phyloP scores from a whole-genome alignment of 305 asterid genomes.

The Fraxinus latifolia region DNA sequence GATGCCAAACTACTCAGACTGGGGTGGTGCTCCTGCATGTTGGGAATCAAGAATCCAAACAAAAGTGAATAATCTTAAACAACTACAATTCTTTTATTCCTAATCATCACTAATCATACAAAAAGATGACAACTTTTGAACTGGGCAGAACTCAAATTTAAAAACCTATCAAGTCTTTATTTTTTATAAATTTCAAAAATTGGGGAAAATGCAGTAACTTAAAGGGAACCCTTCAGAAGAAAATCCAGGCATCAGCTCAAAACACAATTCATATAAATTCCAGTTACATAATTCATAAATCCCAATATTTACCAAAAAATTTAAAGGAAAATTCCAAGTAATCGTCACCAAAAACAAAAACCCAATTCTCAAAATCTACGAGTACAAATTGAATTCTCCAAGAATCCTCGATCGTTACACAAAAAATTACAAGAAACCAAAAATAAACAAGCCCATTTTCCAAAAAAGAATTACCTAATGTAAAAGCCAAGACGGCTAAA shows the following conservation, averaged over 20 bases:
- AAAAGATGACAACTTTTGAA: background rate
- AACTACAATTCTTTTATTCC: constrained; percentile 23
- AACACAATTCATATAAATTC: background rate
- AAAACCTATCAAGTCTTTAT: background rate
- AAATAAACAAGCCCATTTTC: background rate
- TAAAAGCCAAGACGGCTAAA: background rate
- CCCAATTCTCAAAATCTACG: background rate
- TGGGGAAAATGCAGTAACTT: no score
- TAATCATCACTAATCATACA: background rate
- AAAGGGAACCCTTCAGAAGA: background rate
- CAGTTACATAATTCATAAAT: background rate
- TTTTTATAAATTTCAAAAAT: no score
- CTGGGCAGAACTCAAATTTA: background rate
- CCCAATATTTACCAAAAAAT: background rate
- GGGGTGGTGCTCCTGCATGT: background rate
- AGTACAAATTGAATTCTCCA: background rate
- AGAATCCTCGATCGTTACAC: background rate
- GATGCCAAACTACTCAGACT: background rate
- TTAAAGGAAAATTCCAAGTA: background rate
- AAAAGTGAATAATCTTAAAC: constrained; percentile 26
- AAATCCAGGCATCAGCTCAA: background rate
- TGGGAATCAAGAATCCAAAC: constrained; percentile 21
- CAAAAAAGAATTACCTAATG: background rate
- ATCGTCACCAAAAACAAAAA: background rate
- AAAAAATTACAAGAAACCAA: background rate